phyloP scores from a whole-genome alignment of 352 stramenopile species.

The Discostella stelligera region DNA sequence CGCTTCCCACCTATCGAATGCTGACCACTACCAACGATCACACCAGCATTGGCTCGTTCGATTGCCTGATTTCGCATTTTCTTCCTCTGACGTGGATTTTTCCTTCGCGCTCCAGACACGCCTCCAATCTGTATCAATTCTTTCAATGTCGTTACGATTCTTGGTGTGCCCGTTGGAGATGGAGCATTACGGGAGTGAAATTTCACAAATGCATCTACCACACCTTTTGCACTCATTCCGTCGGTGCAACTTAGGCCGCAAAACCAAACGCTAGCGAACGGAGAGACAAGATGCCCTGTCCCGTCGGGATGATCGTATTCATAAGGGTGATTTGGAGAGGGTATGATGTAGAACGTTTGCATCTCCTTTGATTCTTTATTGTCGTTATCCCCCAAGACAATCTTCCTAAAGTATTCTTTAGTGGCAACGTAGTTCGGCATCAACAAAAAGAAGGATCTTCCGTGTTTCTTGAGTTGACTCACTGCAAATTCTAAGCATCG shows the following conservation, averaged over 20 bases:
- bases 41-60: constrained; percentile 10
- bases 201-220: constrained; percentile 24
- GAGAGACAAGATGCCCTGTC: constrained; percentile 67
- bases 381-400: constrained; percentile 27
- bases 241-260: constrained; percentile 54
- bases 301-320: constrained; percentile 79
- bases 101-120: constrained; percentile 61
- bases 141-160: constrained; percentile 46
- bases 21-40: background rate
- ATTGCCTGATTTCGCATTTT: constrained; percentile 49
- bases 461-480: constrained; percentile 40
- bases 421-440: constrained; percentile 78
- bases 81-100: constrained; percentile 72
- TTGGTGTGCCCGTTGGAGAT: constrained; percentile 2
- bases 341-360: constrained; percentile 66
- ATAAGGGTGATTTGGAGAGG: constrained; percentile 51
- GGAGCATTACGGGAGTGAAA: constrained; percentile 20
- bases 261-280: constrained; percentile 76
- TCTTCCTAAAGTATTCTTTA: constrained; percentile 64
- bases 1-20: too few relatives aligned
- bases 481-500: constrained; percentile 70
- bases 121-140: constrained; percentile 53
- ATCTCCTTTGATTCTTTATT: constrained; percentile 27
- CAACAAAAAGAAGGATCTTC: constrained; percentile 70
- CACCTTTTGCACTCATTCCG: constrained; percentile 19